phyloP scores from a whole-genome alignment of 2,329 filamentous ascomycete species.

The Clarireedia sp. region DNA sequence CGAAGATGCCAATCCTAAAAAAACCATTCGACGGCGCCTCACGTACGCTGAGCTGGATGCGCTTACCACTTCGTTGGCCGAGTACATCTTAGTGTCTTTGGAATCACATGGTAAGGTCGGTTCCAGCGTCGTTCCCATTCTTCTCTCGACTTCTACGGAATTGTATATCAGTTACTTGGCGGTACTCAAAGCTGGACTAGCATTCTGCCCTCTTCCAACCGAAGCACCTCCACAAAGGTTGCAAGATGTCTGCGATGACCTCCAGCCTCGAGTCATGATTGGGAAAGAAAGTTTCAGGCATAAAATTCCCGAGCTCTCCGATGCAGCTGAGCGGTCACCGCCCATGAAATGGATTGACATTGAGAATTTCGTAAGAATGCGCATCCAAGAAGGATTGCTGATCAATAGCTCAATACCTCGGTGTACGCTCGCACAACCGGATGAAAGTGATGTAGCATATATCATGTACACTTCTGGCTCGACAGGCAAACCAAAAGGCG shows the following conservation, averaged over 20 bases:
- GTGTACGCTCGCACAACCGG: background rate
- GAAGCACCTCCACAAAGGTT: slow-evolving; percentile 14
- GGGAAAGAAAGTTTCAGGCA: background rate
- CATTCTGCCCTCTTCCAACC: slow-evolving; percentile 31
- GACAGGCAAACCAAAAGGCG: slow-evolving; percentile 20
- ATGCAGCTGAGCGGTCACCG: background rate
- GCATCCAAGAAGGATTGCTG: background rate
- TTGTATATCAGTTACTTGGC: slow-evolving; percentile 29
- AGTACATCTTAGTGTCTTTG: background rate
- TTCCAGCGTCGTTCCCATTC: background rate
- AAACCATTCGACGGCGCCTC: background rate
- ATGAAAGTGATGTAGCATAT: slow-evolving; percentile 5
- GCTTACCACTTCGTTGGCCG: background rate
- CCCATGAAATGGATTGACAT: background rate
- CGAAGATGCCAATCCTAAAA: background rate
- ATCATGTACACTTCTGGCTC: slow-evolving; percentile 13
- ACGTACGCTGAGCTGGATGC: background rate
- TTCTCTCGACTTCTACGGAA: slow-evolving; percentile 22
- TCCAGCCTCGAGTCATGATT: background rate
- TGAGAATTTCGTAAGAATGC: background rate
- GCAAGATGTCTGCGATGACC: background rate
- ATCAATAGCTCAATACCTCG: background rate
- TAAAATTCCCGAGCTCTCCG: background rate
- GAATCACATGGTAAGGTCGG: background rate
- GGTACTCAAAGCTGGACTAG: slow-evolving; percentile 30